Percentiles rank a stretch among this genome's conserved stretches.
phyloP scores from a whole-genome alignment of 495 filamentous ascomycete species.

The Penicillium argentinense region DNA sequence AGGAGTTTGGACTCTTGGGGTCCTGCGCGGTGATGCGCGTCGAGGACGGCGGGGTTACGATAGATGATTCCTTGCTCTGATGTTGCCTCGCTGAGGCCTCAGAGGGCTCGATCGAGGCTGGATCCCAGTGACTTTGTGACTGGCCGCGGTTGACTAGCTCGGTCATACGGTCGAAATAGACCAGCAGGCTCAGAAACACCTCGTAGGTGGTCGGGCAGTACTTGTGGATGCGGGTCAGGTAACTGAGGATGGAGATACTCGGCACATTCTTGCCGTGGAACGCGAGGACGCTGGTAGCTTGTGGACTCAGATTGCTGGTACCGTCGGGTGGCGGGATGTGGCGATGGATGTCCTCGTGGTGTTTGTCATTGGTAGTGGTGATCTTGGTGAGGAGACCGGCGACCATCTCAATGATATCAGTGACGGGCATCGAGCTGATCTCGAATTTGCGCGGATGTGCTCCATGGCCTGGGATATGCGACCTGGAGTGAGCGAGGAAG shows the following conservation, averaged over 20 bases:
- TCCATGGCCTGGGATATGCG: constrained; percentile 49
- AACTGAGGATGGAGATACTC: constrained; percentile 94
- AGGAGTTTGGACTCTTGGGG: constrained; percentile 28
- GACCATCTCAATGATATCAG: constrained; percentile 99
- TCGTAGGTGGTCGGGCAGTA: constrained; percentile 99
- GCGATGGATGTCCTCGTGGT: constrained; percentile 79
- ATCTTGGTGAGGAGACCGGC: constrained; percentile 98
- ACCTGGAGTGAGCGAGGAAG: constrained; percentile 52
- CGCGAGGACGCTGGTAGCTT: constrained; percentile 91
- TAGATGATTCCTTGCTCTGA: constrained; percentile 22
- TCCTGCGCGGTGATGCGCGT: constrained; percentile 35
- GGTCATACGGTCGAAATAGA: constrained; percentile 99
- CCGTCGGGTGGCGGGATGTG: constrained; percentile 67
- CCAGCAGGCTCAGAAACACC: constrained; percentile 90
- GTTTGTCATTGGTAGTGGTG: constrained; percentile 91
- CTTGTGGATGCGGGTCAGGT: constrained; percentile 94
- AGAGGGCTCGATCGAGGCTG: constrained; percentile 10
- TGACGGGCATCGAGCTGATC: constrained; percentile 96
- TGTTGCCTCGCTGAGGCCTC: constrained; percentile 9
- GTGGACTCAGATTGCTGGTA: constrained; percentile 64
- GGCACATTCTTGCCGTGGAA: constrained; percentile 99
- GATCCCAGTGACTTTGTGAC: constrained; percentile 35
- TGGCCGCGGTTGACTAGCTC: constrained; percentile 81
- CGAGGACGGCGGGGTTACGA: constrained; percentile 40
- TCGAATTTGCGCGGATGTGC: constrained; percentile 67